Evolutionary conservation across 306 rosid species (phyloP), one percentile per base, ranked within the genome.

Genomic region (Crotalaria pallida): DNA sequence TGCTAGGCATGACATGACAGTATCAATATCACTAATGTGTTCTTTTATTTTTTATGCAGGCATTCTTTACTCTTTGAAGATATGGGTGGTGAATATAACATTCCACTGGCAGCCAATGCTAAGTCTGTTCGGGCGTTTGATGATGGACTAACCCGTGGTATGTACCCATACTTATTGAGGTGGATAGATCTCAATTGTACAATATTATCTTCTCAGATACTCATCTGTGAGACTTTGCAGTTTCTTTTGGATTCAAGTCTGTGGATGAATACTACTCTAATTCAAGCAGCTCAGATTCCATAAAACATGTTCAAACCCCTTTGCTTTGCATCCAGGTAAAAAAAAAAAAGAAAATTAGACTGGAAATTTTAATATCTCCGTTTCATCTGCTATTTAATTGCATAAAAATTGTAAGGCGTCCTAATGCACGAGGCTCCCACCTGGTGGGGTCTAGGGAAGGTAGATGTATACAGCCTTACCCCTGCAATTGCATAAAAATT

Each of bases 241-340:
- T 90, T 80, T 94, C 99, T 77, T 91, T 94, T 83, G 97, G 99
- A 68, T 88, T 94, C 87, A 94, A 91, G 83, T 84, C 97, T 22
- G 97, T 83, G 59, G 97, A 94, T 73, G 99, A 94, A 16, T 91
- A 94, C 84, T 91, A 91, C 81, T 84, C 71, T 21, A 79, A 81
- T 58, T 87, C 99, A 26, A 50, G 95, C 84, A 91, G 99, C 81
- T 87, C 98, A 75, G 80, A 84, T 66, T 83, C 91, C 73, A 81
- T 94, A 78, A 94, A 88, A 81, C 81, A 87, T 69, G 95, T 88
- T 73, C 68, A 77, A 72, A 83, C 79, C 52, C 99, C 96, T 31
- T 78, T 94, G 91, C 96, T 94, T 56, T 94, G 99, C 86, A 88
- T 94, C 83, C 98, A 90, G 97, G 97, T 94, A 78, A 61, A 59